Percentiles rank a stretch among this genome's conserved stretches.
These are phyloP conservation scores for Tolypocladium cylindrosporum DNA, from an alignment of 2,329 filamentous ascomycete species.

Conservation along the genomic window DNA sequence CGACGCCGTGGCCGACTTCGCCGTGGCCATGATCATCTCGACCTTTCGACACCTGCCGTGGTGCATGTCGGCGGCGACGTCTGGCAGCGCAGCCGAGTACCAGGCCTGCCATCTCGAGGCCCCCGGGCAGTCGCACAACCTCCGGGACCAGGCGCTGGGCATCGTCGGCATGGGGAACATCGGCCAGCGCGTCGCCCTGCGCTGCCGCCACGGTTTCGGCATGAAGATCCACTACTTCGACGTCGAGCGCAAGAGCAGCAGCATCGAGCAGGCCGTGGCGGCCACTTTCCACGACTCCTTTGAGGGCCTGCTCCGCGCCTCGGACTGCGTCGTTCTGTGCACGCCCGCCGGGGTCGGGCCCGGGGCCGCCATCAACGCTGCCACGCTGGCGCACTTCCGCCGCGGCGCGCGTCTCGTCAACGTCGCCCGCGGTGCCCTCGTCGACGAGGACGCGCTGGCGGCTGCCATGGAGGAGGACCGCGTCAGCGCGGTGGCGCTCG, in stretches of 20 bases:
- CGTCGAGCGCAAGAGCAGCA: constrained; percentile 35
- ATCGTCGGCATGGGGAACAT: constrained; percentile 63
- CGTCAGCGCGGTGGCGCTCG: constrained; percentile 46
- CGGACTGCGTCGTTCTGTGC: constrained; percentile 54
- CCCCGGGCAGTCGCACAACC: constrained; percentile 52
- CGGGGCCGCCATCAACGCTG: constrained; percentile 32
- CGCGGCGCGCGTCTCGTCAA: constrained; percentile 52
- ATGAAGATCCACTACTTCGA: constrained; percentile 61
- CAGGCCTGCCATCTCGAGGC: constrained; percentile 48
- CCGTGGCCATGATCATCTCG: constrained; percentile 57
- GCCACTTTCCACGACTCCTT: constrained; percentile 43
- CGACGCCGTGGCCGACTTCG: constrained; percentile 64
- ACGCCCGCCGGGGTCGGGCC: constrained; percentile 36
- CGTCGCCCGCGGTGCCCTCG: constrained; percentile 52
- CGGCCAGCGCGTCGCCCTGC: constrained; percentile 49
- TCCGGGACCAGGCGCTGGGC: constrained; percentile 49
- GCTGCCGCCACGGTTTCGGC: constrained; percentile 42
- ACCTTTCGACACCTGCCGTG: constrained; percentile 60
- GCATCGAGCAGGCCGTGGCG: constrained; percentile 27
- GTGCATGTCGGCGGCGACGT: constrained; percentile 46
- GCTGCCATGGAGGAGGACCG: constrained; percentile 43
- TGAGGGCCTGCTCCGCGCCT: constrained; percentile 36
- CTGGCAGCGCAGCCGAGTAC: constrained; percentile 31
- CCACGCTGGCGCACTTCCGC: constrained; percentile 40
- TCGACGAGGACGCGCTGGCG: constrained; percentile 55